Base-by-base conservation (phyloP, 176 grass and related monocot species). In the Musa itinerans region DNA sequence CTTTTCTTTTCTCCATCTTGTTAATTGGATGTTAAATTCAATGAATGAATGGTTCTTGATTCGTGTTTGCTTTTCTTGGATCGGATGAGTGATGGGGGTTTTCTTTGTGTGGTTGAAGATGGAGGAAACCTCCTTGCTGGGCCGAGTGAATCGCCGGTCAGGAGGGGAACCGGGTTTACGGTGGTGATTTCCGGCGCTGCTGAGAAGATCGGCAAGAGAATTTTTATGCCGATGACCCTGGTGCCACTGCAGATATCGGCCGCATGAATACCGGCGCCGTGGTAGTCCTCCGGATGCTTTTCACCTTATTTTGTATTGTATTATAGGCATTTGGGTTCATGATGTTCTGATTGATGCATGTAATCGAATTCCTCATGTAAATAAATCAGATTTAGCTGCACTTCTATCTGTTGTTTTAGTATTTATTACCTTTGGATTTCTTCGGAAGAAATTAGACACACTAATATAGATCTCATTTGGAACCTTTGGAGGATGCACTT, bases 241-340 rank as follows among this genome's bases (percentile, higher is more conserved):
- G 95, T 54, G 95, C 94, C 73, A 94, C 95, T 19, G 90, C 95
- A 72, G 95, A 94, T 70, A 51, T 91, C 78, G 91, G 95, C 78
- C 90, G 94, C 86, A 99, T 93, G 95, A 83, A 99, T 80, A 99
- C 95, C 23, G 76, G 82, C 69, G 84, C 90, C 16, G 95, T 94
- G 84, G 95, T 98, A 87, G 81, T 9, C 52, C 52, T 27, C 3
- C 20, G 17, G 3, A 34, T 11, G 27, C 15, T 26, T 61, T 43
- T 43, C 29, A 19, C 15, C 11, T 57, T 24, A 55, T 29, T 7
- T 50, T 20, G 9, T 14, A 58, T 64, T 64, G 22, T 56, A 2
- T 73, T 67, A 53, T 57, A 24, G 57, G 25, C 17, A 1, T 8
- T 12, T 14, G n/a, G 26, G 27, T 15, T 25, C 20, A 50, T 14